Base-by-base conservation (phyloP, 148 eudicot species). In the Amaranthus cruentus region DNA sequence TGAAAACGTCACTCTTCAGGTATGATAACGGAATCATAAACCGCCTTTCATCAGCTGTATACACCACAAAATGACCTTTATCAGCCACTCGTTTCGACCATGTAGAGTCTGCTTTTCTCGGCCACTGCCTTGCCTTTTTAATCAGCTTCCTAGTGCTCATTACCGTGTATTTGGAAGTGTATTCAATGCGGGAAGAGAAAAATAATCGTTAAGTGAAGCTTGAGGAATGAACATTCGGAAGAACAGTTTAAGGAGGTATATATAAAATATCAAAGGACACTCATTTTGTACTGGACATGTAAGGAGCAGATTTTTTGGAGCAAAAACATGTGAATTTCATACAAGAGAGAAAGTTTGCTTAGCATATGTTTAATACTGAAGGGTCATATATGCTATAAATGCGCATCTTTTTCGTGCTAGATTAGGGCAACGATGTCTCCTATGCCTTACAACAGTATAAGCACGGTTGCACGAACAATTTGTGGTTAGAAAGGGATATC, bases 111-210 rank as follows among this genome's bases (percentile, higher is more conserved):
- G 84, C 81, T 28, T 50, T 13, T 14, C 65, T 76, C 15, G 75
- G 81, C 85, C 85, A 84, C 60, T 79, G 77, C 63, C 57, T 71
- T n/a, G 81, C 87, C 69, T 77, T 71, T 71, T 77, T 77, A 68
- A 79, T 63, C 46, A 84, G 77, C 43, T 68, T 84, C 76, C 55
- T 74, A 3, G 79, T 60, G 50, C 66, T 83, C 57, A 80, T 73
- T 21, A 50, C 68, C 78, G 53, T 76, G 13, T n/a, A 49, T 47
- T 11, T 38, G 48, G 2, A 11, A 14, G 8, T 47, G 15, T 50
- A 13, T 4, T 42, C 5, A 44, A 15, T 28, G 1, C 38, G 38
- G 38, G 38, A 28, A 28, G 38, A 28, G 38, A 28, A 28, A 28
- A 28, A 28, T 28, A 28, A 28, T 28, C 38, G 38, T 28, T 28